Conservation (phyloP, 495 filamentous ascomycete genomes). For the Talaromyces wortmannii region DNA sequence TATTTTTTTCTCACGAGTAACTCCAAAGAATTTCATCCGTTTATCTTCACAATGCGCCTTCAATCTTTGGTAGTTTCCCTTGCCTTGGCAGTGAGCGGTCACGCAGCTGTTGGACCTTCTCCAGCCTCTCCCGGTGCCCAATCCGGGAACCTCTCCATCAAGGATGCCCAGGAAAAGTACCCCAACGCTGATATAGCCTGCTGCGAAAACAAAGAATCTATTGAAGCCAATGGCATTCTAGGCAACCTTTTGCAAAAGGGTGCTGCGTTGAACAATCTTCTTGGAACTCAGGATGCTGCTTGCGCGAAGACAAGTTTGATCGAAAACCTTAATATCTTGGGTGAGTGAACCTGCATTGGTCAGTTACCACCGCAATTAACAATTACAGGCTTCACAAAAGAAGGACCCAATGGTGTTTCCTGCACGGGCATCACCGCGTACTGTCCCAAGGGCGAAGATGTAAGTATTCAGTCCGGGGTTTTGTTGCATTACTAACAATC, state of each 20-base stretch:
- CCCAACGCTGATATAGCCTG: neutral
- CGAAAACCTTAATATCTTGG: neutral
- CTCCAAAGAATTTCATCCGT: too few relatives aligned
- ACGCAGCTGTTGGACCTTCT: neutral
- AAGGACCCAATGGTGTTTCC: neutral
- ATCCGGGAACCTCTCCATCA: neutral
- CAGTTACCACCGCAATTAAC: neutral
- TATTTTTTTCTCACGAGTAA: neutral
- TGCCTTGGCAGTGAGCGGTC: neutral
- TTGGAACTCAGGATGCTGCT: neutral
- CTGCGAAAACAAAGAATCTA: neutral
- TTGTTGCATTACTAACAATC: neutral
- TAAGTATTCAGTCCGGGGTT: neutral
- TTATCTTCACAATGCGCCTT: neutral
- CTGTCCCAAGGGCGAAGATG: neutral
- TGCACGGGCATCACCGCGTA: neutral
- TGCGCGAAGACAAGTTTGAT: neutral
- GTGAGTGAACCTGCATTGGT: neutral
- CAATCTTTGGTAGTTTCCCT: neutral
- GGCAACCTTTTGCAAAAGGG: neutral
- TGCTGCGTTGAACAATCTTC: neutral
- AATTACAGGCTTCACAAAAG: neutral
- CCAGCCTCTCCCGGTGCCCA: neutral
- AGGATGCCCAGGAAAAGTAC: neutral
- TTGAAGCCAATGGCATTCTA: neutral